phyloP scores from a whole-genome alignment of 2,329 filamentous ascomycete genomes.

The Diaporthe helianthi region DNA sequence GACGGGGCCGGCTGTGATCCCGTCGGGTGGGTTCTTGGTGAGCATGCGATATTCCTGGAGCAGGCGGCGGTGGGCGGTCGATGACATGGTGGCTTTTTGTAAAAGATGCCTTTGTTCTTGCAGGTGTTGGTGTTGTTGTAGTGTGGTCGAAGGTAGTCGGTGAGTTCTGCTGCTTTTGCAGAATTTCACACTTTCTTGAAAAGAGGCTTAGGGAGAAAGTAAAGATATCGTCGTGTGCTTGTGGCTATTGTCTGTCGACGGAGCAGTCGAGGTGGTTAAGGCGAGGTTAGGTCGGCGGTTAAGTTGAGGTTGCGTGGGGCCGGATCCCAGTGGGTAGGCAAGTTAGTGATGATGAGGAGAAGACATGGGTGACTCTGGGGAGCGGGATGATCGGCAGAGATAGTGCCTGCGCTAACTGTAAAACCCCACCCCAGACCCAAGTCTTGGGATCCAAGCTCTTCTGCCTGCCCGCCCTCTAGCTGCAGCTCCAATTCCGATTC shows the following conservation, averaged over 20 bases:
- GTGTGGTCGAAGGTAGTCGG: neutral
- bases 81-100: slow-evolving; percentile 58
- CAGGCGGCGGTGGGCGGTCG: slow-evolving; percentile 77
- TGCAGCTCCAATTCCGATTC: neutral
- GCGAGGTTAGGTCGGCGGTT: neutral
- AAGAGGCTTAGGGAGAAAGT: neutral
- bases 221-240: neutral
- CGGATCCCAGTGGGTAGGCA: slow-evolving; percentile 2
- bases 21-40: slow-evolving; percentile 94
- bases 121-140: neutral
- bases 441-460: slow-evolving; percentile 13
- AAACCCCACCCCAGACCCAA: slow-evolving; percentile 2
- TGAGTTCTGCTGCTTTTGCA: neutral
- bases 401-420: neutral
- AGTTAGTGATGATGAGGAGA: neutral
- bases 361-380: neutral
- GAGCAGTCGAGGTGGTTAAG: too few species aligned
- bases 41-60: slow-evolving; percentile 96
- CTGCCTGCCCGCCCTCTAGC: neutral
- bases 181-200: neutral
- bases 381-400: slow-evolving; percentile 5
- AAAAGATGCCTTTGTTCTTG: neutral
- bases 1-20: slow-evolving; percentile 93
- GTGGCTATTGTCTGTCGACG: neutral
- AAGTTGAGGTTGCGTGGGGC: slow-evolving; percentile 5